Evolutionary conservation across 108 stramenopile species (phyloP), one percentile per base, ranked within the genome.

Genomic region (Aurantiochytrium sp.): DNA sequence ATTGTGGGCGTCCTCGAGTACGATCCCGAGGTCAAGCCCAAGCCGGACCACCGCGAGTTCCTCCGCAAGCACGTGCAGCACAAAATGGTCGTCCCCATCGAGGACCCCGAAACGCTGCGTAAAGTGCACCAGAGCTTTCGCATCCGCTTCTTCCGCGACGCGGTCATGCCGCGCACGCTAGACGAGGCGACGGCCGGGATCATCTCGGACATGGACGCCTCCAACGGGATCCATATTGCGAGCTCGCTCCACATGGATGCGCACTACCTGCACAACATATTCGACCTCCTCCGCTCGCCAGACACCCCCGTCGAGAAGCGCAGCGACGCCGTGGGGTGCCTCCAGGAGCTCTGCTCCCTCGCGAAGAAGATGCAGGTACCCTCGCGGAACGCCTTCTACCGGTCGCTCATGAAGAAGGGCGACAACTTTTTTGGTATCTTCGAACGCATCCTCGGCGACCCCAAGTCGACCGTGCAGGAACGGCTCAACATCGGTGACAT

Each of bases 111-210:
- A 45, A 65, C 91, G 54, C 55, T 86, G 41, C 68, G 45, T 41
- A 91, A 90, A 30, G 86, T 92, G 52, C 91, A 89, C 53, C 91
- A 92, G 86, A 91, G 90, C 59, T 92, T 91, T 85, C 91, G 91
- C 52, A 65, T 91, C 34, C 42, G 48, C 39, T 88, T 92, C 86
- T 86, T 92, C 45, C 50, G 85, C 22, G 91, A 92, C 55, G 87
- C 54, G 8, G 54, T 91, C 50, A 89, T 92, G 4, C 68, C 68
- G 27, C 52, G 45, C 22, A 34, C 37, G 24, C 12, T 87, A 24
- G 87, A 87, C 68, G 87, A 87, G 32, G 10, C 24, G 10, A 55
- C 86, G 37, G 21, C 45, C 3, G 12, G 55, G 4, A 48, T 86
- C 8, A 21, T 86, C 4, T 19, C n/a, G 5, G 86, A 86, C 31